These are phyloP conservation scores for Penicillium nucicola DNA, from an alignment of 495 filamentous ascomycete genomes.

Conservation along the genomic window DNA sequence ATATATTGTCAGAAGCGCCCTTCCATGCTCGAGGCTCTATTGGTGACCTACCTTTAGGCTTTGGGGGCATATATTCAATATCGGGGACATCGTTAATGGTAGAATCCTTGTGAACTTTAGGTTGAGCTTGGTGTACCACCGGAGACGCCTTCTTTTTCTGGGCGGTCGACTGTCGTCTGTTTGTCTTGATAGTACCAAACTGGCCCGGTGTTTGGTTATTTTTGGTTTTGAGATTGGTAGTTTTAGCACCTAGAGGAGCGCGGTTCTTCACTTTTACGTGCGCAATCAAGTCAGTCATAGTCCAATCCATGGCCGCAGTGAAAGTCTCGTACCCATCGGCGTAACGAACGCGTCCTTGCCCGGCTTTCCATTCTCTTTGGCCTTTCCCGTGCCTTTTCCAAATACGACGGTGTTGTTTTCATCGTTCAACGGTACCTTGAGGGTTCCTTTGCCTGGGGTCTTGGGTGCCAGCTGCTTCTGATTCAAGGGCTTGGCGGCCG, in stretches of 20 bases:
- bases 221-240: constrained; percentile 87
- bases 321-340: constrained; percentile 63
- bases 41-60: constrained; percentile 47
- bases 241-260: constrained; percentile 87
- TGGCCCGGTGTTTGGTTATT: constrained; percentile 61
- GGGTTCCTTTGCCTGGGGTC: constrained; percentile 84
- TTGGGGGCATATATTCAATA: constrained; percentile 74
- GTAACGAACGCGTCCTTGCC: constrained; percentile 74
- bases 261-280: constrained; percentile 63
- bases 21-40: constrained; percentile 13
- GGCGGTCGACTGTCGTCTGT: constrained; percentile 48
- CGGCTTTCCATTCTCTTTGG: constrained; percentile 59
- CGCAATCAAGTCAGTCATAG: constrained; percentile 22
- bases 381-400: constrained; percentile 62
- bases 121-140: constrained; percentile 30
- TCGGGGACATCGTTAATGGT: constrained; percentile 63
- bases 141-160: constrained; percentile 48
- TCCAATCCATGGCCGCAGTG: neutral
- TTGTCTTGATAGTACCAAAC: constrained; percentile 42
- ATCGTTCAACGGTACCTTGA: constrained; percentile 80
- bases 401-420: constrained; percentile 72
- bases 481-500: constrained; percentile 77
- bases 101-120: constrained; percentile 26
- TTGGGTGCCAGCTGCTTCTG: constrained; percentile 68
- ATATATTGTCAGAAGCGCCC: constrained; percentile 38